A percentile compares a stretch with the other conserved stretches of the same genome.
These are phyloP conservation scores for Gossypium anomalum DNA, from an alignment of 345 rosid genomes.

Conservation along the genomic window DNA sequence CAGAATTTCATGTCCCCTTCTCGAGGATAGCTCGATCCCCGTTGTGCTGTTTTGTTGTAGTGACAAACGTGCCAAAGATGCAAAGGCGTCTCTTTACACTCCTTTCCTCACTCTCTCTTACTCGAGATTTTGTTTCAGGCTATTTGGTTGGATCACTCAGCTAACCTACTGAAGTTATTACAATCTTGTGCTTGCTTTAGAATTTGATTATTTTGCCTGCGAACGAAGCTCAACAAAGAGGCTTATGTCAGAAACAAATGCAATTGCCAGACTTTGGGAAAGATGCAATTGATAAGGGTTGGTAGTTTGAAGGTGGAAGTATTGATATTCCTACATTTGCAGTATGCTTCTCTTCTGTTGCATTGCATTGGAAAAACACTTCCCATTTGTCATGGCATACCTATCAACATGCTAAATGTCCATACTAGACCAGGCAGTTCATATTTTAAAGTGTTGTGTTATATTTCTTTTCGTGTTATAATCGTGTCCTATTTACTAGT, in stretches of 20 bases:
- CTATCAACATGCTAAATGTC: background rate
- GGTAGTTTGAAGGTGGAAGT: background rate
- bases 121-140: background rate
- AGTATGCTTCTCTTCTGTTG: background rate
- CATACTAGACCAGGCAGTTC: too few relatives aligned
- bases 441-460: background rate
- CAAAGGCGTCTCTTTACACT: background rate
- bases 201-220: background rate
- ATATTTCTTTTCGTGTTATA: background rate
- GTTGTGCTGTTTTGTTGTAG: background rate
- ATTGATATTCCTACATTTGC: background rate
- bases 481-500: too few relatives aligned
- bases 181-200: background rate
- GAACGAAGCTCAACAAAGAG: background rate
- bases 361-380: background rate
- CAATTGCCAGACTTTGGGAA: background rate
- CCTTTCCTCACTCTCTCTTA: background rate
- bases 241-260: background rate
- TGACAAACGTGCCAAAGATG: background rate
- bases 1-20: background rate
- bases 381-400: background rate
- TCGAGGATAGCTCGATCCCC: background rate
- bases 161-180: background rate
- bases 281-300: background rate
- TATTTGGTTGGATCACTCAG: background rate